These are phyloP conservation scores for Balansia obtecta DNA, from an alignment of 2,329 filamentous ascomycete species.

Conservation along the genomic window DNA sequence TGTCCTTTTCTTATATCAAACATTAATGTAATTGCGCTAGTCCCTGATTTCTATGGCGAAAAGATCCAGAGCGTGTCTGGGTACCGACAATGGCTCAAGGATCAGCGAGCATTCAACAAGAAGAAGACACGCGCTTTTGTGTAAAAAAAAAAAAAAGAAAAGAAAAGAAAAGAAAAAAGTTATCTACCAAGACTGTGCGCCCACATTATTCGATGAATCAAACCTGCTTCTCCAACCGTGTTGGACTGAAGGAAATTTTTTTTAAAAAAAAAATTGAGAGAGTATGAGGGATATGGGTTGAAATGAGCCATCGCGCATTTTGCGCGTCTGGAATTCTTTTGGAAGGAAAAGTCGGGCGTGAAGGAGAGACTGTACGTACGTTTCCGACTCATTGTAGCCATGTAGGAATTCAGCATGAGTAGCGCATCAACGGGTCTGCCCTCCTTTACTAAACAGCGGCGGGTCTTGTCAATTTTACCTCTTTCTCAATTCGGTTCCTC, in stretches of 20 bases:
- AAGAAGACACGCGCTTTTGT: slow-evolving; percentile 66
- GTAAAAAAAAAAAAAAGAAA: no score
- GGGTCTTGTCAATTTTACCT: not conserved
- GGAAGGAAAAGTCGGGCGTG: not conserved
- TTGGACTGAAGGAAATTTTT: not conserved
- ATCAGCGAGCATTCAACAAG: slow-evolving; percentile 93
- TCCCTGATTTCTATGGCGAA: slow-evolving; percentile 96
- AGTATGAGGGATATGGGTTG: not conserved
- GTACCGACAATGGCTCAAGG: slow-evolving; percentile 93
- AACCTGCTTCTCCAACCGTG: not conserved
- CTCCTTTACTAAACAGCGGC: not conserved
- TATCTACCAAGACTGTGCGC: not conserved
- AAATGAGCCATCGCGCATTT: not conserved
- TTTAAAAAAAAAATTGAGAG: no score
- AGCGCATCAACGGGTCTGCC: not conserved
- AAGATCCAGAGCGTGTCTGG: slow-evolving; percentile 90
- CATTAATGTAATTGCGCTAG: slow-evolving; percentile 24
- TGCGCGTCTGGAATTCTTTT: not conserved
- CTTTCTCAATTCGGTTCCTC: not conserved
- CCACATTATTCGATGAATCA: not conserved
- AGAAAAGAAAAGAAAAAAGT: no score
- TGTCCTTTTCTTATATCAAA: not conserved
- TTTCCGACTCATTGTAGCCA: slow-evolving; percentile 6
- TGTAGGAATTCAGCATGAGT: slow-evolving; percentile 2
- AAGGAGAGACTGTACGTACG: not conserved